Conservation (phyloP, 2,329 filamentous ascomycete genomes). For the Atkinsonella hypoxylon region DNA sequence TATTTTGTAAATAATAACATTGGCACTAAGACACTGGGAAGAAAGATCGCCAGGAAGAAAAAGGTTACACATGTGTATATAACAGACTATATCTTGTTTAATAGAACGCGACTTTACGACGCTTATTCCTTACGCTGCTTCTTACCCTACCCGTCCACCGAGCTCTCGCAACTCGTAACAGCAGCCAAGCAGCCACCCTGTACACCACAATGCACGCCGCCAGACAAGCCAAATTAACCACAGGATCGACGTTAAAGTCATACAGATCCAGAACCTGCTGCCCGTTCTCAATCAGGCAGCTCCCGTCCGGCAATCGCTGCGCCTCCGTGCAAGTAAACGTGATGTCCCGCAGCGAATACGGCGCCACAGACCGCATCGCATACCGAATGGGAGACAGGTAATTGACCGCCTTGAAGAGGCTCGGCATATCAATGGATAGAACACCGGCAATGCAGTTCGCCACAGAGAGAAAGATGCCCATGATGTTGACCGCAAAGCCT, state of each 20-base stretch:
- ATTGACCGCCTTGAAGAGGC: conserved; percentile 55
- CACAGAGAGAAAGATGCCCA: conserved; percentile 56
- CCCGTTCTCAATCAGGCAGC: conserved; percentile 54
- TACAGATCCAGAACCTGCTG: conserved; percentile 57
- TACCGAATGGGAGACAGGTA: conserved; percentile 64
- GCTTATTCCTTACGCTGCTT: conserved; percentile 1
- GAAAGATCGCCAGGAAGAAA: too few species aligned
- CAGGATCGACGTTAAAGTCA: conserved; percentile 48
- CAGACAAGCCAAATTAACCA: conserved; percentile 49
- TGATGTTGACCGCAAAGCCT: conserved; percentile 65
- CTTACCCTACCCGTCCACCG: conserved; percentile 35
- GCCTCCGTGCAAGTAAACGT: conserved; percentile 49
- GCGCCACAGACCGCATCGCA: conserved; percentile 51
- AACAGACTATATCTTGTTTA: conserved; percentile 18
- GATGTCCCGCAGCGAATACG: conserved; percentile 50
- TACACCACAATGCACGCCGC: conserved; percentile 54
- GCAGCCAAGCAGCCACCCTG: conserved; percentile 46
- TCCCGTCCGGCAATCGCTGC: conserved; percentile 47
- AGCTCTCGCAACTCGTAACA: conserved; percentile 43
- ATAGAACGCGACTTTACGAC: background rate
- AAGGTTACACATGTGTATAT: too few species aligned
- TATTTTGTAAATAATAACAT: too few species aligned
- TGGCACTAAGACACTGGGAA: too few species aligned
- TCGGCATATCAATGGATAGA: conserved; percentile 57
- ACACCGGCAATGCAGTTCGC: conserved; percentile 61